Conservation (phyloP, 2,329 filamentous ascomycete genomes). For the Tolypocladium capitatum region DNA sequence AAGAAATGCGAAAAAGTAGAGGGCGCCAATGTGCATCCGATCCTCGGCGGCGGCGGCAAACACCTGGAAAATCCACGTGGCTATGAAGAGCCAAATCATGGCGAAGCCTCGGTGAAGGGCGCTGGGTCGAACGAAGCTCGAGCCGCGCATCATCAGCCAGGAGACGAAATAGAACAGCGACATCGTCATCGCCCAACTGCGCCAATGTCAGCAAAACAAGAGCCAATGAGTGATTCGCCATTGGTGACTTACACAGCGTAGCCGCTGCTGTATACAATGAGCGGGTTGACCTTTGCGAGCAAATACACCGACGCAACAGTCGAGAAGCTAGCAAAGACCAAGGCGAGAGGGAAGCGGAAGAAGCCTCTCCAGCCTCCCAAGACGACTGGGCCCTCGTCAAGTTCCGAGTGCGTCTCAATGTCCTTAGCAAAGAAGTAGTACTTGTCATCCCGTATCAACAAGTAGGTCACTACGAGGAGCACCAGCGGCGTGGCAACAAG, state of each 20-base stretch:
- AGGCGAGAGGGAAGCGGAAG: conserved; percentile 68
- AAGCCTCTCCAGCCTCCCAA: conserved; percentile 71
- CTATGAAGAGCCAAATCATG: conserved; percentile 69
- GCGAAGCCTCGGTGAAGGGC: conserved; percentile 74
- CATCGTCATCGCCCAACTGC: conserved; percentile 68
- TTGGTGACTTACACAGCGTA: conserved; percentile 51
- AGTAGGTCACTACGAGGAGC: conserved; percentile 53
- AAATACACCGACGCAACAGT: conserved; percentile 62
- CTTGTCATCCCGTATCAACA: conserved; percentile 61
- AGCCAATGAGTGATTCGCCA: neutral
- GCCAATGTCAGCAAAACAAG: conserved; percentile 6
- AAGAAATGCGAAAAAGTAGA: conserved; percentile 73
- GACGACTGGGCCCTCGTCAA: conserved; percentile 45
- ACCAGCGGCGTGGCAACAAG: conserved; percentile 68
- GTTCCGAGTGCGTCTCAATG: conserved; percentile 39
- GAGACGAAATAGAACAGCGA: conserved; percentile 67
- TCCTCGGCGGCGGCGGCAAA: conserved; percentile 63
- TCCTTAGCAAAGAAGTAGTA: conserved; percentile 73
- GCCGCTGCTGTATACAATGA: conserved; percentile 79
- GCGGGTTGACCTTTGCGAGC: conserved; percentile 70
- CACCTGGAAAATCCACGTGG: conserved; percentile 63
- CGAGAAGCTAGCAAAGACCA: conserved; percentile 53
- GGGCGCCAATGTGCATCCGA: conserved; percentile 56
- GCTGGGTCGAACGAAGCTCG: conserved; percentile 68
- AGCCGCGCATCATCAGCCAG: conserved; percentile 71